Base-by-base conservation (phyloP, 192 early-diverging fungal genomes). In the Phycomyces nitens region DNA sequence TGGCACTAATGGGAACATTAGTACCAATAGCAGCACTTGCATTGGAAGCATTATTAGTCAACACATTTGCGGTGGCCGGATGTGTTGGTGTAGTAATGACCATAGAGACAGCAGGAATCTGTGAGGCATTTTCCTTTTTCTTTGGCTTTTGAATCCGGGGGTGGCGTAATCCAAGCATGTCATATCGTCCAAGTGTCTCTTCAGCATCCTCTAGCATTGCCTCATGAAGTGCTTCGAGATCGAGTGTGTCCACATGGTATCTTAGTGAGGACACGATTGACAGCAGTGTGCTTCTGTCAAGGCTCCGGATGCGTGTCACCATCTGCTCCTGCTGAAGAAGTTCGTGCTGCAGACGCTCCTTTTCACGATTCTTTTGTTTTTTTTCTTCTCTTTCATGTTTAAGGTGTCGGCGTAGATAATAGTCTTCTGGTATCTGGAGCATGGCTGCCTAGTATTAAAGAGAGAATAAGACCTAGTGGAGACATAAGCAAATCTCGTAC, bases 301-400 rank as follows among this genome's bases (percentile, higher is more conserved):
- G 78, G 27, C 74, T 80, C 7, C 74, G 66, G 23, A 84, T 60
- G 20, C 74, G 72, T 47, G 80, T 78, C 6, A 84, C 78, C 5
- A 77, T 59, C 53, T 76, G 65, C 49, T 79, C 69, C 38, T 84
- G 83, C 43, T 84, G 83, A 26, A 82, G 80, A 72, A 80, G 69
- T 38, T 76, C 80, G 24, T 84, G 79, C 12, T 65, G 65, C 29
- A 84, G 53, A 22, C 74, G 75, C 65, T 84, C 83, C 50, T 75
- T 74, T 61, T 84, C 83, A 39, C 83, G 56, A 52, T 84, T 84
- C 57, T 82, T 84, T 34, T 80, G 47, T 52, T 75, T 82, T 56
- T 82, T 82, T 60, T 84, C 83, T 22, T 76, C 74, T 57, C 78
- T 69, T 56, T 84, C 80, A 43, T 79, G 73, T 43, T 82, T 82